phyloP scores from a whole-genome alignment of 2,329 filamentous ascomycete genomes.

The Diaporthe sp. region DNA sequence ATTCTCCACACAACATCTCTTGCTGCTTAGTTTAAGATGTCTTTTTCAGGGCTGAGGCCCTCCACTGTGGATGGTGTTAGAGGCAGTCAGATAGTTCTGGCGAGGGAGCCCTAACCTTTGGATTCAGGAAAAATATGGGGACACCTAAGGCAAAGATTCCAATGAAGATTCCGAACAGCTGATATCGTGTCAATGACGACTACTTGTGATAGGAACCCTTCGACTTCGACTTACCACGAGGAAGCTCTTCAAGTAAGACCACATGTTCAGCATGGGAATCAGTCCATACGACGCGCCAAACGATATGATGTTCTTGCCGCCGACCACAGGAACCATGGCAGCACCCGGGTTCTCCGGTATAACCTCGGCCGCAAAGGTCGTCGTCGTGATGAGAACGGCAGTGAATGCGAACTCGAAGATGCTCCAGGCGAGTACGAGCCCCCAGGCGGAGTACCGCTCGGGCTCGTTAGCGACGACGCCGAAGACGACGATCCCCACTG shows the following conservation, averaged over 20 bases:
- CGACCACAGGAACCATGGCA: not conserved
- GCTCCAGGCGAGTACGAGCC: not conserved
- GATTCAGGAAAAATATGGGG: not conserved
- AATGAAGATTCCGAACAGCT: not conserved
- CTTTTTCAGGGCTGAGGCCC: slow-evolving; percentile 4
- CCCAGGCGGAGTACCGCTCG: not conserved
- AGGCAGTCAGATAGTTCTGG: not conserved
- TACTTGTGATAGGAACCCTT: rapidly evolving
- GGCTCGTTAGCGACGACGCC: not conserved
- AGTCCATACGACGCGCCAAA: slow-evolving; percentile 3
- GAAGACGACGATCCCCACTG: not conserved
- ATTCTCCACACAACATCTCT: rapidly evolving
- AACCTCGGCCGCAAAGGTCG: not conserved
- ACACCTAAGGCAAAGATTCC: not conserved
- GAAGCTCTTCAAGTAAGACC: slow-evolving; percentile 8
- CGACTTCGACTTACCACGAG: not conserved
- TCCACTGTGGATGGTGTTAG: not conserved
- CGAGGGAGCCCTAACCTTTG: not conserved
- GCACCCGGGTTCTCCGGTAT: not conserved
- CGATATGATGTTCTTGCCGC: slow-evolving; percentile 5
- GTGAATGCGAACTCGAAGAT: slow-evolving; percentile 9
- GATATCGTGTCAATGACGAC: not conserved
- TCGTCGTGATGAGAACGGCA: not conserved
- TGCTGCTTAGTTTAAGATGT: not conserved
- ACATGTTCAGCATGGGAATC: slow-evolving; percentile 19